phyloP scores from a whole-genome alignment of 441 rosid species.

The Pelargonium fulgidum region DNA sequence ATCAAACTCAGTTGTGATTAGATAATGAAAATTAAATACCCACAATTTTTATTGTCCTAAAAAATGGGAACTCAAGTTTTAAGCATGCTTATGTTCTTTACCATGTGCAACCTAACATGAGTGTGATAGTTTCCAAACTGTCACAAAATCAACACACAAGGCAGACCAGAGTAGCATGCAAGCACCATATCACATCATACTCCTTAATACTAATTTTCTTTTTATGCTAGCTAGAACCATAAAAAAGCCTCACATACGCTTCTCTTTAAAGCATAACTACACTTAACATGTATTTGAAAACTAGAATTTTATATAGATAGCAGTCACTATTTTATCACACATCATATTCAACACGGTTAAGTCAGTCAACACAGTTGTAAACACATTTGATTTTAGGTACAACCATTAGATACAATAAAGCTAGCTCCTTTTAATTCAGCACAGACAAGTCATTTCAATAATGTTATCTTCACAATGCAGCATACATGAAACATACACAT shows the following conservation, averaged over 20 bases:
- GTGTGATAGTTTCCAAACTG: background rate
- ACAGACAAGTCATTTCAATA: too few relatives aligned
- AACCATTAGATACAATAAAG: background rate
- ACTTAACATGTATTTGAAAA: background rate
- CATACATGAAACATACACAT: background rate
- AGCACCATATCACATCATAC: background rate
- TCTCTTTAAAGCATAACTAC: background rate
- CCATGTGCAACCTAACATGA: background rate
- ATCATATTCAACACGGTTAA: background rate
- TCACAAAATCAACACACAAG: background rate
- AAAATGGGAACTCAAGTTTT: background rate
- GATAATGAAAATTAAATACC: background rate
- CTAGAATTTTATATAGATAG: background rate
- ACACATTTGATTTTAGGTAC: background rate
- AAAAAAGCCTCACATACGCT: background rate
- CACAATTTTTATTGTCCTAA: background rate
- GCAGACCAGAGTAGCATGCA: background rate
- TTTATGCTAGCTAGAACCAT: background rate
- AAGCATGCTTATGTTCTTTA: background rate
- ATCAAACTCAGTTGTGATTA: background rate
- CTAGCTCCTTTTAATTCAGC: background rate
- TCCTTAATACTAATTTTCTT: background rate
- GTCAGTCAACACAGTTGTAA: background rate
- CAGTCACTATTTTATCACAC: background rate
- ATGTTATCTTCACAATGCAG: background rate